Base-by-base conservation (phyloP, 179 eudicot species). In the Silene vulgaris region DNA sequence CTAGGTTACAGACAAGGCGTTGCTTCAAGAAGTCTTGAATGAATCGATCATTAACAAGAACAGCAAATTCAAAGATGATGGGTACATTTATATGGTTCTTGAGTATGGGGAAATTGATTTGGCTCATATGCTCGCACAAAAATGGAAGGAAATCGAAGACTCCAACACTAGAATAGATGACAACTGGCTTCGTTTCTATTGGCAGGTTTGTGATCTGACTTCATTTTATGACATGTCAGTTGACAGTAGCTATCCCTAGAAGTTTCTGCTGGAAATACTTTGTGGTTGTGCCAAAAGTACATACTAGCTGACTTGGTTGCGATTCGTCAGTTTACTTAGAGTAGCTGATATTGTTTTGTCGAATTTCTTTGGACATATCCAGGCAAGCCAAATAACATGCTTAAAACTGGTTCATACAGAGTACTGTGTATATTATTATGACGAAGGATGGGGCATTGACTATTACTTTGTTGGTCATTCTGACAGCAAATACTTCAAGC, bases 81-180 rank as follows among this genome's bases (percentile, higher is more conserved):
- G 91, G 19, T 86, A 78, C 71, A 92, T 95, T 73, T 92, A 84
- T 89, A 95, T 95, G 99, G 97, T 94, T 45, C 99, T 95, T 48
- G 97, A 95, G 79, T 92, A 95, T 54, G 99, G 97, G 65, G 99
- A 95, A 86, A 95, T 92, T 74, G 99, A 95, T 82, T 80, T 95
- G 82, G 99, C 99, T 48, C 96, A 95, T 79, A 92, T 95, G 99
- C 85, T 95, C 17, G 85, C 96, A 54, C 96, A 91, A 70, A 95
- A 92, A 66, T 90, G 94, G 96, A 92, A 75, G 87, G 97, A 88
- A 81, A 73, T 92, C 78, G 96, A 95, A 77, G 71, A 70, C 75
- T 81, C 88, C 68, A 77, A 83, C 77, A 81, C 86, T 62, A 84
- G 76, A 61, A 87, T 95, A 76, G 93, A 95, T 86, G 89, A 95